Evolutionary conservation across 805 yeast species (phyloP), one percentile per base, ranked within the genome.

Genomic region (Candida ponderosae): DNA sequence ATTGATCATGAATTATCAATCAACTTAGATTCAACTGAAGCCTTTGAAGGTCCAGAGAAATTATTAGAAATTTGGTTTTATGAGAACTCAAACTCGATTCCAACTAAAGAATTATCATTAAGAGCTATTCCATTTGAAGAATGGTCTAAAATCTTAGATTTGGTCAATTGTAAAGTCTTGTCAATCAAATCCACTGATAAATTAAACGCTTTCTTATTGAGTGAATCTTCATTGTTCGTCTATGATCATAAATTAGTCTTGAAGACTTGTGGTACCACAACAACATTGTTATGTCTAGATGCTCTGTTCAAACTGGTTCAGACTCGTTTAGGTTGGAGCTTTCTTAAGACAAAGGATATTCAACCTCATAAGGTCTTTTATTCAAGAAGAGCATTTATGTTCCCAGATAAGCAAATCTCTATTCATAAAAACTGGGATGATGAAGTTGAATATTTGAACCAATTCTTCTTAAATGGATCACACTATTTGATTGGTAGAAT

Each of bases 11-110:
- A 81, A 42, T 66, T 85, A 35, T 81, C 95, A 8, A 79, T 78
- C 32, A 72, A 74, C 42, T 66, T 89, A 45, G 97, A 89, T 63
- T 88, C 96, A 16, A 71, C 95, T 13, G 82, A 78, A 54, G 96
- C 97, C 3, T 90, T 90, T 56, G 97, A 90, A 66, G 97, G 98
- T 6, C 97, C 98, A 24, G 97, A 90, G 60, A 93, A 90, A 60
- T 68, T 90, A 40, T 67, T 93, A 31, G 96, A 90, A 57, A 68
- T 90, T 40, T 89, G 96, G 96, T 79, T 88, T 56, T 78, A 79
- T 48, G 72, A 80, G 11, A 59, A 67, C 29, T 65, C 64, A 30
- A 41, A 54, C 19, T 46, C 58, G n/a, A 24, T 48, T 20, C 57
- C 65, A 11, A 53, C 60, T n/a, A 44, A 55, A 24, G 44, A 35